These are phyloP conservation scores for Vaccinium corymbosum DNA, from an alignment of 148 eudicot species.

Conservation along the genomic window DNA sequence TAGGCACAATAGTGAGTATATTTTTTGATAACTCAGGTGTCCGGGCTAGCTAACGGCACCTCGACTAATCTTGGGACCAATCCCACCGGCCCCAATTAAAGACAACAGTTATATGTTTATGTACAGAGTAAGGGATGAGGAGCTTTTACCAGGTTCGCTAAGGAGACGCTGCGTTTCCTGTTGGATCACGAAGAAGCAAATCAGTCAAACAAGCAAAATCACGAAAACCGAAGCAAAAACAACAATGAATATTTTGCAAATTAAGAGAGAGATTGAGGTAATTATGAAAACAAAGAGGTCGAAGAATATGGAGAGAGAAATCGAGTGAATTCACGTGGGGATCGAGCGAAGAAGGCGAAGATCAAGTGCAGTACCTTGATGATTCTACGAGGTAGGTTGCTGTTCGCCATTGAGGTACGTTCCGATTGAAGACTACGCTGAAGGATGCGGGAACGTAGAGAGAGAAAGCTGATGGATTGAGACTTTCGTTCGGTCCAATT, in stretches of 20 bases:
- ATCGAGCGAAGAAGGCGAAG: slow-evolving; percentile 23
- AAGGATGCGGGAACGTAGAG: slow-evolving; percentile 4
- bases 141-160: slow-evolving; percentile 74
- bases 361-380: slow-evolving; percentile 47
- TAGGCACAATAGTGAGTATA: background rate
- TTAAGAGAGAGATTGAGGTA: background rate
- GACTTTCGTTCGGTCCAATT: background rate
- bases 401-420: slow-evolving; percentile 46
- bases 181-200: slow-evolving; percentile 7
- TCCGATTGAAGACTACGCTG: slow-evolving; percentile 22
- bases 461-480: background rate
- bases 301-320: background rate
- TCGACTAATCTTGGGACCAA: background rate
- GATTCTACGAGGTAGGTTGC: slow-evolving; percentile 62
- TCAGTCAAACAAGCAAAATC: background rate
- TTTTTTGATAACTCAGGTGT: background rate
- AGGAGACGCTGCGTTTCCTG: slow-evolving; percentile 99
- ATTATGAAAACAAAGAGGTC: background rate
- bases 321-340: slow-evolving; percentile 15
- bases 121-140: background rate
- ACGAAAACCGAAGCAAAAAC: slow-evolving; percentile 5
- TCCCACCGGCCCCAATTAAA: background rate
- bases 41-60: background rate
- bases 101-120: background rate
- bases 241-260: background rate